Conservation (phyloP, 345 rosid genomes). For the Eutrema japonicum region DNA sequence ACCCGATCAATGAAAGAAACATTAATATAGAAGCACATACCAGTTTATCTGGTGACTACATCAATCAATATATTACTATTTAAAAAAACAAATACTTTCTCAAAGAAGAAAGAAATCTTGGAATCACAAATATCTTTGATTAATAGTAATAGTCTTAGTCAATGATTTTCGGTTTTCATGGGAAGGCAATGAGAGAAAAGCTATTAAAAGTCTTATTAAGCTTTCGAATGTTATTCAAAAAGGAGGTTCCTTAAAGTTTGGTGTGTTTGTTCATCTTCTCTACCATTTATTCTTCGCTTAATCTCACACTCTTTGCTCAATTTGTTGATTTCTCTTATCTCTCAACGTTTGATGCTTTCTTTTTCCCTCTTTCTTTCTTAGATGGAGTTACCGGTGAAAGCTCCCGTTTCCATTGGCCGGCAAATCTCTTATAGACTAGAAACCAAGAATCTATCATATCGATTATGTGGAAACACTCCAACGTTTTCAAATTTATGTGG, state of each 20-base stretch:
- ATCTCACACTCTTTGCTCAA: constrained; percentile 37
- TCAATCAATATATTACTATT: neutral
- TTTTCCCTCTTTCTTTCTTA: constrained; percentile 33
- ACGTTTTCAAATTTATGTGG: constrained; percentile 43
- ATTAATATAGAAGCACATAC: neutral
- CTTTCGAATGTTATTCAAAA: constrained; percentile 19
- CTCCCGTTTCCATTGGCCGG: constrained; percentile 49
- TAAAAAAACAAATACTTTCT: neutral
- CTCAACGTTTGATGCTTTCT: constrained; percentile 31
- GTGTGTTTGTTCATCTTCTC: constrained; percentile 84
- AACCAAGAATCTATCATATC: constrained; percentile 63
- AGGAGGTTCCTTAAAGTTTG: constrained; percentile 51
- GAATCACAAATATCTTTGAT: constrained; percentile 23
- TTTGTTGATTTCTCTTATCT: constrained; percentile 37
- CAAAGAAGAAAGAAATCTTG: neutral
- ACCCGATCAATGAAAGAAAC: constrained; percentile 10
- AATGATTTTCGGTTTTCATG: constrained; percentile 31
- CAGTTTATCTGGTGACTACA: no score
- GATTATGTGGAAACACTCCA: constrained; percentile 51
- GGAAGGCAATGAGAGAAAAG: constrained; percentile 30
- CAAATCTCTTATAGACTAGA: constrained; percentile 56
- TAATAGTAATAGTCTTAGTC: neutral
- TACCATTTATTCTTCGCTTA: constrained; percentile 42
- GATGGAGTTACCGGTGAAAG: constrained; percentile 74
- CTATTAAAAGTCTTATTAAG: constrained; percentile 33